Percentiles rank a stretch among this genome's conserved stretches.
These are phyloP conservation scores for Picea sitchensis DNA, from an alignment of 75 land plant genomes.

Conservation along the genomic window DNA sequence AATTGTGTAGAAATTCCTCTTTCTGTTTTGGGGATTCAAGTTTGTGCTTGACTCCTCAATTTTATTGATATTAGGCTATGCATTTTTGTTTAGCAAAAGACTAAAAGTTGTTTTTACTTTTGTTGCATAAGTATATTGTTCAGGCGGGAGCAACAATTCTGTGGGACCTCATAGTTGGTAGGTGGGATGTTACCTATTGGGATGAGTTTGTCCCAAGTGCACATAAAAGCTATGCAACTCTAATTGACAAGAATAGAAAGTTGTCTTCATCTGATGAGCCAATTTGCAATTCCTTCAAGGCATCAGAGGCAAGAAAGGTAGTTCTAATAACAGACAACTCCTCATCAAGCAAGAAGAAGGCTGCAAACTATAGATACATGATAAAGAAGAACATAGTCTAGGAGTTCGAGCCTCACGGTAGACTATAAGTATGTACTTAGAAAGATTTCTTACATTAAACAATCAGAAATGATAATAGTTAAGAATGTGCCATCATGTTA, in stretches of 20 bases:
- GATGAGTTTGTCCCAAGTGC: conserved; percentile 76
- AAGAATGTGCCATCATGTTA: too few species aligned
- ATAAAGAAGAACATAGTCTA: conserved; percentile 16
- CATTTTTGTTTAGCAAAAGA: neutral
- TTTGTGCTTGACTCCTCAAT: neutral
- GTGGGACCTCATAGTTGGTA: conserved; percentile 88
- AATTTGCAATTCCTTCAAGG: conserved; percentile 64
- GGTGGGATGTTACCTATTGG: conserved; percentile 85
- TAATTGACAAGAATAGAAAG: conserved; percentile 64
- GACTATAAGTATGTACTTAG: too few species aligned
- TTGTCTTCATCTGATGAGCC: conserved; percentile 59
- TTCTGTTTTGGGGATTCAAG: neutral
- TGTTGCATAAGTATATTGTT: neutral
- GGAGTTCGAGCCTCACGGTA: too few species aligned
- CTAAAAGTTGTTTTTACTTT: neutral
- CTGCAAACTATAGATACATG: conserved; percentile 73
- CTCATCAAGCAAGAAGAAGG: conserved; percentile 55
- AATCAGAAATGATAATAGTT: too few species aligned
- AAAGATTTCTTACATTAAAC: too few species aligned
- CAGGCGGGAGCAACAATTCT: conserved; percentile 74
- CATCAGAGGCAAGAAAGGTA: conserved; percentile 67
- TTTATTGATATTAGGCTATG: too few species aligned
- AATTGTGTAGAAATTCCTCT: neutral
- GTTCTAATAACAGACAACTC: conserved; percentile 82
- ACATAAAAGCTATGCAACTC: conserved; percentile 58